These are phyloP conservation scores for Trichoderma gracile DNA, from an alignment of 2,329 filamentous ascomycete genomes.

Conservation along the genomic window DNA sequence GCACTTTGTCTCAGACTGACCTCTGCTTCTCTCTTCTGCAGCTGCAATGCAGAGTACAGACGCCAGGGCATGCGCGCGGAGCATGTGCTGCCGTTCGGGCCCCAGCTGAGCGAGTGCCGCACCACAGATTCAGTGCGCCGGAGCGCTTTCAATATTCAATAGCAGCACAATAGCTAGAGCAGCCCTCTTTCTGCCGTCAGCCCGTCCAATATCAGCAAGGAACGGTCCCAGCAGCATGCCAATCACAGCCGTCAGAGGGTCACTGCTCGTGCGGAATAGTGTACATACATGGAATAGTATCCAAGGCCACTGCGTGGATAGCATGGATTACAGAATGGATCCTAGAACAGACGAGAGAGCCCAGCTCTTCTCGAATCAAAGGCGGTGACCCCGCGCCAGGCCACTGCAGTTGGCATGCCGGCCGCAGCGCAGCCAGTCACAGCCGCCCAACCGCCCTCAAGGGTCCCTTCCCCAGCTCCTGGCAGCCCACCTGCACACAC, in stretches of 20 bases:
- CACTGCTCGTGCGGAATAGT: background rate
- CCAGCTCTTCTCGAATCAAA: background rate
- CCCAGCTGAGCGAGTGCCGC: background rate
- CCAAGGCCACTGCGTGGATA: too few relatives aligned
- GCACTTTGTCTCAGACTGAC: background rate
- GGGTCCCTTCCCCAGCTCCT: slow-evolving; percentile 10
- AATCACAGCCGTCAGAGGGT: background rate
- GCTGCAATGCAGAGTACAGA: background rate
- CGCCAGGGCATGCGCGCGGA: background rate
- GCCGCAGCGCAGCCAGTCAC: background rate
- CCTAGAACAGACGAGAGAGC: background rate
- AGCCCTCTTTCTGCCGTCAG: background rate
- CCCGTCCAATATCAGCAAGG: background rate
- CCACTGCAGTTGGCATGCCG: background rate
- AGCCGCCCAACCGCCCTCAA: background rate
- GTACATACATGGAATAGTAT: too few relatives aligned
- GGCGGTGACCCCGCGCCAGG: slow-evolving; percentile 18
- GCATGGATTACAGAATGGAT: background rate
- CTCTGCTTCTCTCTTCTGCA: background rate
- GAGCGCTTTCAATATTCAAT: background rate
- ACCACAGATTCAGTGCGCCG: background rate
- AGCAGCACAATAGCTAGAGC: slow-evolving; percentile 4
- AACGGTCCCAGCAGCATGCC: background rate
- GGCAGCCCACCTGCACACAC: background rate
- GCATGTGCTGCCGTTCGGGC: background rate